phyloP scores from a whole-genome alignment of 768 basidiomycete genomes.

The Russula emetica region DNA sequence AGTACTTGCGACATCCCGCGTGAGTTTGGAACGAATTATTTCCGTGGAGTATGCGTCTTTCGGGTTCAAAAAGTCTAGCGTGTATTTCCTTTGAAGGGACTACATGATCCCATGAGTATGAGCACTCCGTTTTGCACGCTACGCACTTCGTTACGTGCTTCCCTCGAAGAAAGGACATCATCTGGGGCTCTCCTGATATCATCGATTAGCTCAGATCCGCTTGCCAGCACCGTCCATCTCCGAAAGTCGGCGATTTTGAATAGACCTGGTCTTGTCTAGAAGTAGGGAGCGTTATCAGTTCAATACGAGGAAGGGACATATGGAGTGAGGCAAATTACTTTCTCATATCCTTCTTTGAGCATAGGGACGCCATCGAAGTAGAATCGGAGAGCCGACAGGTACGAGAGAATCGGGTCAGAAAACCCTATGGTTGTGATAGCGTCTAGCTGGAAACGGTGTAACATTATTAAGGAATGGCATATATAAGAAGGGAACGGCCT shows the following conservation, averaged over 20 bases:
- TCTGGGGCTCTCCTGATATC: neutral
- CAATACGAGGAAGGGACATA: neutral
- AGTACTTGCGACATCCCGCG: neutral
- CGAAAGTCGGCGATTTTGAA: neutral
- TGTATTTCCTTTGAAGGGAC: neutral
- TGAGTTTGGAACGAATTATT: neutral
- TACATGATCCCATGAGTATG: neutral
- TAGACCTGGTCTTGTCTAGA: neutral
- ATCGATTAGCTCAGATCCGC: neutral
- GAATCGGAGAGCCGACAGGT: slow-evolving; percentile 9
- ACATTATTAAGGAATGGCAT: neutral
- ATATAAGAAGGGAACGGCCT: neutral
- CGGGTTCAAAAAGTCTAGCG: neutral
- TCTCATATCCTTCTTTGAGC: slow-evolving; percentile 5
- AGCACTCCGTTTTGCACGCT: neutral
- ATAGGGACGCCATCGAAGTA: neutral
- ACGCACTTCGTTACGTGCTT: neutral
- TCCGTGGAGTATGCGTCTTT: neutral
- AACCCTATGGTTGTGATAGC: neutral
- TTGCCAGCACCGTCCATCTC: neutral
- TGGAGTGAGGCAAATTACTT: neutral
- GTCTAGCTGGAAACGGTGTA: neutral
- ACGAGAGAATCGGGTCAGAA: slow-evolving; percentile 32
- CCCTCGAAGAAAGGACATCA: neutral
- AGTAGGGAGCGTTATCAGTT: neutral